phyloP scores from a whole-genome alignment of 176 grass and related monocot species.

The Raddia distichophylla region DNA sequence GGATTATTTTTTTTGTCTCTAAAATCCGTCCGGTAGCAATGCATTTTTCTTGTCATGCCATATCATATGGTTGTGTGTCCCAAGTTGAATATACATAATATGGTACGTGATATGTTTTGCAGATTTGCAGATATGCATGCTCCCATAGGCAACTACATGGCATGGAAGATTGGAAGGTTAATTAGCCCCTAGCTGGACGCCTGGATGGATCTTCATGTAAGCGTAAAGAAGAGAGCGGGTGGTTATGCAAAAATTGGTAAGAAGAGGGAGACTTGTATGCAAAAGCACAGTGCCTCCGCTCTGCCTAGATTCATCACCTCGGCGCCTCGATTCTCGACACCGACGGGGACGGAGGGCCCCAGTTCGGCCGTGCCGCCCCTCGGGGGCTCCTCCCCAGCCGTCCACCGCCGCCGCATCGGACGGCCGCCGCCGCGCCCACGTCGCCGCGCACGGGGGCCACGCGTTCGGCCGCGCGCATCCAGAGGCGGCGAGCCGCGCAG shows the following conservation, averaged over 20 bases:
- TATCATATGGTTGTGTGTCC: too few species aligned
- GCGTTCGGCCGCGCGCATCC: conserved; percentile 49
- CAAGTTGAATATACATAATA: too few species aligned
- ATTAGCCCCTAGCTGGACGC: not conserved
- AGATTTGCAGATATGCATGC: too few species aligned
- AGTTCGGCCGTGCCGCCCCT: not conserved
- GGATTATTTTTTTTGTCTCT: too few species aligned
- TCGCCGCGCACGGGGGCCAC: conserved; percentile 41
- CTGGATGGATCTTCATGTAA: not conserved
- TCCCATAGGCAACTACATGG: too few species aligned
- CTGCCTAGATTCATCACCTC: conserved; percentile 5
- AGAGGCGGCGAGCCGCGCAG: conserved; percentile 52
- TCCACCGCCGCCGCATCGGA: conserved; percentile 28
- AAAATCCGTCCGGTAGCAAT: too few species aligned
- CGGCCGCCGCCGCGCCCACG: not conserved
- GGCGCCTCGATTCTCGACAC: not conserved
- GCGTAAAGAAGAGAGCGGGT: not conserved
- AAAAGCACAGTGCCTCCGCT: not conserved
- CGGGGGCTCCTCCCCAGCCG: not conserved
- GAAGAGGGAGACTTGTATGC: not conserved
- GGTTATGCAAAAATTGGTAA: not conserved
- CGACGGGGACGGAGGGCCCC: not conserved
- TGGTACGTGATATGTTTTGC: too few species aligned
- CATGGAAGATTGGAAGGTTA: too few species aligned
- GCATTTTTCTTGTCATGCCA: too few species aligned